Percentiles rank a stretch among this genome's conserved stretches.
Conservation (phyloP, 257 asterid species). For the Pogostemon cablin region DNA sequence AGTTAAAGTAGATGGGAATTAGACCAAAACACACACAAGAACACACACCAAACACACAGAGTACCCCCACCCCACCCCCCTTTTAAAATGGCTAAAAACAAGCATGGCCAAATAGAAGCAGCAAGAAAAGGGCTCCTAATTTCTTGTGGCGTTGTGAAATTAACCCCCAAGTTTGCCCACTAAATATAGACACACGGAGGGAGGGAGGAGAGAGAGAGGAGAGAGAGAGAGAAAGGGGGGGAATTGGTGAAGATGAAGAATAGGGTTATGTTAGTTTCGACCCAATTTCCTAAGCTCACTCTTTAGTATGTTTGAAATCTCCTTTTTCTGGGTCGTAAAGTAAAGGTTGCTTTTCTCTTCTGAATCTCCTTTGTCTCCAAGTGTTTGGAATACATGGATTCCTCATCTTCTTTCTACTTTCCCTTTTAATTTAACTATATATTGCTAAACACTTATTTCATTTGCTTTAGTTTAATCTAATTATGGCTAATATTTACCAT, state of each 20-base stretch:
- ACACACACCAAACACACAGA: too few relatives aligned
- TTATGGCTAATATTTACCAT: too few relatives aligned
- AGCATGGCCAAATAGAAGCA: constrained; percentile 38
- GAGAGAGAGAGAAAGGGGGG: not conserved
- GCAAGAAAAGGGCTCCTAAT: constrained; percentile 34
- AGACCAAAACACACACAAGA: not conserved
- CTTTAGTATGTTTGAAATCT: constrained; percentile 57
- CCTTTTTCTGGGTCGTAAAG: constrained; percentile 85
- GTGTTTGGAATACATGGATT: constrained; percentile 97
- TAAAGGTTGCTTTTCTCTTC: constrained; percentile 68
- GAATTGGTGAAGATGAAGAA: not conserved
- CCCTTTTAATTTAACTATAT: constrained; percentile 16
- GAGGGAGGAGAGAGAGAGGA: constrained; percentile 3
- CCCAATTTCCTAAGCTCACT: constrained; percentile 60
- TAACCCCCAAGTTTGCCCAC: constrained; percentile 39
- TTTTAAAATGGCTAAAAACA: constrained; percentile 40
- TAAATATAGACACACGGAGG: constrained; percentile 57
- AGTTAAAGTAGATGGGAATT: not conserved
- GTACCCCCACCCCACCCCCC: not conserved
- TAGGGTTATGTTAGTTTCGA: constrained; percentile 41
- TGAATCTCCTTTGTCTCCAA: constrained; percentile 80
- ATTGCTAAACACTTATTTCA: too few relatives aligned
- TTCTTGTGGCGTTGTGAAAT: constrained; percentile 46
- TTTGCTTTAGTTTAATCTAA: too few relatives aligned
- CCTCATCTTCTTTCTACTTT: constrained; percentile 44